These are phyloP conservation scores for Bipolaris cookei DNA, from an alignment of 2,329 filamentous ascomycete species.

Conservation along the genomic window DNA sequence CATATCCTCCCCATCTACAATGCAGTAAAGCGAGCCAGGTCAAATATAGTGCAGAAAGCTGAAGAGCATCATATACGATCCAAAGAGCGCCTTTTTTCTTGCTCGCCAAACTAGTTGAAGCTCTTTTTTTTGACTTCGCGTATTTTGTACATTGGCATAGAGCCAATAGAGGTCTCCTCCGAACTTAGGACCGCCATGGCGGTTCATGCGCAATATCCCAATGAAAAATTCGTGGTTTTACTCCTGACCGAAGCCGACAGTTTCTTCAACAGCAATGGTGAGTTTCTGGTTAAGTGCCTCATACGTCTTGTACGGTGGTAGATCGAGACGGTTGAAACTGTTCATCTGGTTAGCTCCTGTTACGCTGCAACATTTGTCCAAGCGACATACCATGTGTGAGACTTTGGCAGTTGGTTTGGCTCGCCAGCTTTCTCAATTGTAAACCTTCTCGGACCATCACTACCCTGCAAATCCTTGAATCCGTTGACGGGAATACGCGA, in stretches of 20 bases:
- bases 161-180: slow-evolving; percentile 11
- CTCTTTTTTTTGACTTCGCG: slow-evolving; percentile 3
- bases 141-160: slow-evolving; percentile 15
- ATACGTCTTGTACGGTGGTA: slow-evolving; percentile 89
- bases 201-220: neutral
- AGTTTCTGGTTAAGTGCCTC: slow-evolving; percentile 88
- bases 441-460: slow-evolving; percentile 91
- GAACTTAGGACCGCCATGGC: neutral
- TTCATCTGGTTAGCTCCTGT: slow-evolving; percentile 25
- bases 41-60: slow-evolving; percentile 7
- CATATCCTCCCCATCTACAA: slow-evolving; percentile 9
- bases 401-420: slow-evolving; percentile 87
- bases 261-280: slow-evolving; percentile 97
- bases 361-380: neutral
- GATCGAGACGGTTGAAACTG: slow-evolving; percentile 95
- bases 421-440: slow-evolving; percentile 99
- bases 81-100: slow-evolving; percentile 10
- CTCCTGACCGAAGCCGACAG: slow-evolving; percentile 98
- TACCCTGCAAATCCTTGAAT: slow-evolving; percentile 98
- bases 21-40: slow-evolving; percentile 12
- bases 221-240: slow-evolving; percentile 49
- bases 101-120: slow-evolving; percentile 7
- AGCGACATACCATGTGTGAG: slow-evolving; percentile 86
- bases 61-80: slow-evolving; percentile 12
- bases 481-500: slow-evolving; percentile 98